phyloP scores from a whole-genome alignment of 1,284 basidiomycete species.

The Tylopilus orsonianus region DNA sequence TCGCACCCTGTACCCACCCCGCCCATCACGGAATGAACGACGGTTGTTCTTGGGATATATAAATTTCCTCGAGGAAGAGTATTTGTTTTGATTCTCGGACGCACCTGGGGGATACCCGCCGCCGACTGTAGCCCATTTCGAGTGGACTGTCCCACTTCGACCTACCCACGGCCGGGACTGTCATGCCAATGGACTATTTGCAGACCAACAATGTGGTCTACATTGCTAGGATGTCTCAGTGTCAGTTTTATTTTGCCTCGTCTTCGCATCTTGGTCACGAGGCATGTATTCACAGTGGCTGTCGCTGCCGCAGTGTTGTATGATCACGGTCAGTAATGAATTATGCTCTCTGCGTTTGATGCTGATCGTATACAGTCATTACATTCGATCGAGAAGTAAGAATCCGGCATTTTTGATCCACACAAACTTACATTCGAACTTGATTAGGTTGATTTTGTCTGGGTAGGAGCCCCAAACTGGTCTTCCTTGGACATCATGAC shows the following conservation, averaged over 20 bases:
- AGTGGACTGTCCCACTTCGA: background rate
- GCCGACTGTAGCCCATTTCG: background rate
- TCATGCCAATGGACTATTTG: background rate
- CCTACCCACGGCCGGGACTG: background rate
- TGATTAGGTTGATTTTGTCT: background rate
- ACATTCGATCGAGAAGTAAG: constrained; percentile 3
- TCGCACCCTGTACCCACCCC: background rate
- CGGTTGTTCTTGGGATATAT: background rate
- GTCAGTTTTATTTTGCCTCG: background rate
- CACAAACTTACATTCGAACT: background rate
- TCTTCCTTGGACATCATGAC: background rate
- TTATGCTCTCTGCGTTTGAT: background rate
- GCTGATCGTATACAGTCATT: background rate
- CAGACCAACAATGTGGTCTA: background rate
- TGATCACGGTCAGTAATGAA: constrained; percentile 1
- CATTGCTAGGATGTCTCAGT: background rate
- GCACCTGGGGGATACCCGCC: background rate
- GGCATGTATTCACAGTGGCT: background rate
- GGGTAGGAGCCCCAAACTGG: background rate
- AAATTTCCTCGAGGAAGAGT: background rate
- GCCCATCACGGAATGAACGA: background rate
- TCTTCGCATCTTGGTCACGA: background rate
- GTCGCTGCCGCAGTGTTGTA: background rate
- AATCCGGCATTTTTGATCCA: background rate
- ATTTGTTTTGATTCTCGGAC: background rate